A percentile compares a stretch with the other conserved stretches of the same genome.
phyloP scores from a whole-genome alignment of 2,329 filamentous ascomycete genomes.

The Ophiostoma pallidulum region DNA sequence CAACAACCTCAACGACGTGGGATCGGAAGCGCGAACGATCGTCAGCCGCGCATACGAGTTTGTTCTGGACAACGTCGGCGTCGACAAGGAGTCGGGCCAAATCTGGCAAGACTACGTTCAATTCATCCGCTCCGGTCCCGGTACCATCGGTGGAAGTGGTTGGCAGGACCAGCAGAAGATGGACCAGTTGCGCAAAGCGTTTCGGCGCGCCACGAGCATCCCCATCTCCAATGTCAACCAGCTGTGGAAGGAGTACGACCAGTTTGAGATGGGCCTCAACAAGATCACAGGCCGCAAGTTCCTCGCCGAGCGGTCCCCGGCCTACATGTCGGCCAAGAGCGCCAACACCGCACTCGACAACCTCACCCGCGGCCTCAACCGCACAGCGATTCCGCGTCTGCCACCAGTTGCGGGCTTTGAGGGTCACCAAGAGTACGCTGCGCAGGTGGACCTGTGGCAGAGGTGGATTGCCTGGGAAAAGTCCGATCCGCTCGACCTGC shows the following conservation, averaged over 20 bases:
- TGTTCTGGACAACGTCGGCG: constrained; percentile 78
- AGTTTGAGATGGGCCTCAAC: constrained; percentile 89
- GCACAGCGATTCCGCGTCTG: constrained; percentile 69
- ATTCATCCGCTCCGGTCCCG: constrained; percentile 82
- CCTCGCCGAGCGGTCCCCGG: constrained; percentile 81
- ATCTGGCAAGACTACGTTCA: constrained; percentile 95
- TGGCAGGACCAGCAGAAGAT: constrained; percentile 99
- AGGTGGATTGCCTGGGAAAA: constrained; percentile 95
- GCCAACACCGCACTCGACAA: constrained; percentile 88
- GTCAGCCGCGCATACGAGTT: constrained; percentile 87
- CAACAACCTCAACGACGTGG: constrained; percentile 78
- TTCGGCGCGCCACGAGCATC: constrained; percentile 79
- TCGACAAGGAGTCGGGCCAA: constrained; percentile 79
- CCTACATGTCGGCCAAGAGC: constrained; percentile 92
- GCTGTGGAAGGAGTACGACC: constrained; percentile 96
- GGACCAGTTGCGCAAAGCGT: constrained; percentile 84
- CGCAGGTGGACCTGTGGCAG: constrained; percentile 84
- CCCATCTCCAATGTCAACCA: constrained; percentile 75
- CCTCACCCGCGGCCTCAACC: constrained; percentile 64
- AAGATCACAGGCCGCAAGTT: constrained; percentile 92
- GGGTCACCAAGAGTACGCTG: constrained; percentile 71
- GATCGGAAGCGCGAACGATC: constrained; percentile 65
- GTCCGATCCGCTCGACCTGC: constrained; percentile 78
- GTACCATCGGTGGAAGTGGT: constrained; percentile 69
- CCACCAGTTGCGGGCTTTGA: constrained; percentile 80